Base-by-base conservation (phyloP, 257 asterid species). In the Phtheirospermum japonicum region DNA sequence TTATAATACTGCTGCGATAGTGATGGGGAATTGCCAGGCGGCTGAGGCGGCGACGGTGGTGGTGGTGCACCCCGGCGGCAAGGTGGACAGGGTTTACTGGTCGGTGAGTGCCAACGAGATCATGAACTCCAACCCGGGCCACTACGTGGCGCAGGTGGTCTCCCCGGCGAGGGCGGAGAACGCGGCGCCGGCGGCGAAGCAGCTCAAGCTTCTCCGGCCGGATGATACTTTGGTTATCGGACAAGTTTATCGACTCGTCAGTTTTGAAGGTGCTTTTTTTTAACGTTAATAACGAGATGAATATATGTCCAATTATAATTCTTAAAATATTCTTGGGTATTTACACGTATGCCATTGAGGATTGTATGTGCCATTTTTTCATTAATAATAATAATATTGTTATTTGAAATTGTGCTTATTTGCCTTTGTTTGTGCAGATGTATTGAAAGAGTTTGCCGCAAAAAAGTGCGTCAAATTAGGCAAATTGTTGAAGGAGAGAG, bases 1-100 rank as follows among this genome's bases (percentile, higher is more conserved):
- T 31, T 31, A 31, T 33, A 5, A 8, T 33, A 8, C n/a, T n/a
- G n/a, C n/a, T n/a, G n/a, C n/a, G n/a, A 9, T 60, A 23, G 9
- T 7, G 3, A 79, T 87, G 95, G 96, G 96, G 69, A 89, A 89
- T 60, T 89, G 96, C 71, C 95, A 89, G 73, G 95, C 96, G 65
- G 87, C 95, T 64, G 96, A 86, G 78, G 88, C 85, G 66, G 96
- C 93, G 46, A 76, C 90, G 60, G 93, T 86, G 77, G 74, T 86
- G 74, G 76, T 90, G 58, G 85, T 80, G 36, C 94, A 86, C 49
- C 90, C 95, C 31, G 77, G 68, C 31, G 69, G 79, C 12, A 75
- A 70, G 77, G 87, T 87, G 13, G 93, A 90, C 54, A 76, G 96
- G 72, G 65, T 87, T 65, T 87, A 82, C 77, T 79, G 86, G 87